These are phyloP conservation scores for Rubroboletus pulcherrimus DNA, from an alignment of 768 basidiomycete species.

Conservation along the genomic window DNA sequence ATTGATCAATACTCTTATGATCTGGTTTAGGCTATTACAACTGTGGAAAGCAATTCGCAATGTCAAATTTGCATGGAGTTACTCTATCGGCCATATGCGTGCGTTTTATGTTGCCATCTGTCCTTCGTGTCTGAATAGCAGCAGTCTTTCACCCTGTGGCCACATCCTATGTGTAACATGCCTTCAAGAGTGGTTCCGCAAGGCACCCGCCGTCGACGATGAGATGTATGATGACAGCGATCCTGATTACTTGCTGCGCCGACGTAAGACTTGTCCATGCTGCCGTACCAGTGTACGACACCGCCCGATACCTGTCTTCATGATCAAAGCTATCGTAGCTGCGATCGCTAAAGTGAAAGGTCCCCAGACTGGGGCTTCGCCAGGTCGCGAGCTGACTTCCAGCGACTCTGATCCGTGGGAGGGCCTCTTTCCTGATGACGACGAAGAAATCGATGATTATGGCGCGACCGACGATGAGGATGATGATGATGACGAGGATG, in stretches of 20 bases:
- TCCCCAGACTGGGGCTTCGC: slow-evolving; percentile 12
- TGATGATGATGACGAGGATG: slow-evolving; percentile 23
- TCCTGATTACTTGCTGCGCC: slow-evolving; percentile 47
- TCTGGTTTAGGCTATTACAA: slow-evolving; percentile 43
- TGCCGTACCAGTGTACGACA: slow-evolving; percentile 56
- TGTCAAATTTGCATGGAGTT: slow-evolving; percentile 81
- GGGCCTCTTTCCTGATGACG: slow-evolving; percentile 55
- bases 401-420: slow-evolving; percentile 63
- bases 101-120: slow-evolving; percentile 26
- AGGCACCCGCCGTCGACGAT: slow-evolving; percentile 50
- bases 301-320: slow-evolving; percentile 65
- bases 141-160: slow-evolving; percentile 69
- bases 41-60: slow-evolving; percentile 56
- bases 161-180: slow-evolving; percentile 73
- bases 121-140: slow-evolving; percentile 5
- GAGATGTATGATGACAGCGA: slow-evolving; percentile 42
- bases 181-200: slow-evolving; percentile 75
- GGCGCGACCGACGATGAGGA: slow-evolving; percentile 23
- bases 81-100: slow-evolving; percentile 64
- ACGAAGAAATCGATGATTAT: slow-evolving; percentile 40
- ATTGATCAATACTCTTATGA: not conserved
- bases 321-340: slow-evolving; percentile 57
- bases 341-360: slow-evolving; percentile 46
- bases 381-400: slow-evolving; percentile 29
- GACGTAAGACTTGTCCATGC: slow-evolving; percentile 69